A percentile compares a stretch with the other conserved stretches of the same genome.
Conservation (phyloP, 2,329 filamentous ascomycete species). For the Magnaporthales sp. region DNA sequence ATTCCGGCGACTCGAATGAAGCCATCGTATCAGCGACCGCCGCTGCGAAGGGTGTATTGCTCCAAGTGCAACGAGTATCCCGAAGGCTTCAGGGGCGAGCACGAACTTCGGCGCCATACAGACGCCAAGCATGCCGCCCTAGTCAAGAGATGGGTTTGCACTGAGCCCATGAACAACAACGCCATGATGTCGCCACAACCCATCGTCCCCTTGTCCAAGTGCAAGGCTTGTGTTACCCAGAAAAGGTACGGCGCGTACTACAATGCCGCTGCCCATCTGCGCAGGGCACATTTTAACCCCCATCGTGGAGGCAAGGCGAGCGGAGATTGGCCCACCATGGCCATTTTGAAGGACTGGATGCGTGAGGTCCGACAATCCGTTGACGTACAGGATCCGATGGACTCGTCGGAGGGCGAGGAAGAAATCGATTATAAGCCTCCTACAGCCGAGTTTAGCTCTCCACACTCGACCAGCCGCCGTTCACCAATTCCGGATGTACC, state of each 20-base stretch:
- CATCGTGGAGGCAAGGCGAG: conserved; percentile 44
- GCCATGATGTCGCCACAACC: conserved; percentile 49
- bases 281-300: conserved; percentile 70
- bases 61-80: conserved; percentile 61
- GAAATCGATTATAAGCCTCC: conserved; percentile 27
- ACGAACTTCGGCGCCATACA: conserved; percentile 67
- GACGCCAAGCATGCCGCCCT: conserved; percentile 52
- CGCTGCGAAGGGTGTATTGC: conserved; percentile 65
- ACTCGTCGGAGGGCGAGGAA: conserved; percentile 44
- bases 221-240: conserved; percentile 68
- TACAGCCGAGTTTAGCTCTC: conserved; percentile 15
- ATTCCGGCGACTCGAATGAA: conserved; percentile 28
- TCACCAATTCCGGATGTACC: conserved; percentile 17
- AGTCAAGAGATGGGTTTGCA: conserved; percentile 50
- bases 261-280: conserved; percentile 85
- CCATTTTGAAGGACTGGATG: conserved; percentile 54
- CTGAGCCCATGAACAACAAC: conserved; percentile 42
- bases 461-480: conserved; percentile 12
- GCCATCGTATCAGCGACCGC: conserved; percentile 49
- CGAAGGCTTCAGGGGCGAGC: conserved; percentile 71
- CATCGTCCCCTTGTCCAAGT: conserved; percentile 55
- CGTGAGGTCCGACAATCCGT: conserved; percentile 44
- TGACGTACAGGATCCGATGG: conserved; percentile 33
- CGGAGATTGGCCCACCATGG: conserved; percentile 47
- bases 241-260: conserved; percentile 73